These are phyloP conservation scores for Asterophora parasitica DNA, from an alignment of 768 basidiomycete genomes.

Conservation along the genomic window DNA sequence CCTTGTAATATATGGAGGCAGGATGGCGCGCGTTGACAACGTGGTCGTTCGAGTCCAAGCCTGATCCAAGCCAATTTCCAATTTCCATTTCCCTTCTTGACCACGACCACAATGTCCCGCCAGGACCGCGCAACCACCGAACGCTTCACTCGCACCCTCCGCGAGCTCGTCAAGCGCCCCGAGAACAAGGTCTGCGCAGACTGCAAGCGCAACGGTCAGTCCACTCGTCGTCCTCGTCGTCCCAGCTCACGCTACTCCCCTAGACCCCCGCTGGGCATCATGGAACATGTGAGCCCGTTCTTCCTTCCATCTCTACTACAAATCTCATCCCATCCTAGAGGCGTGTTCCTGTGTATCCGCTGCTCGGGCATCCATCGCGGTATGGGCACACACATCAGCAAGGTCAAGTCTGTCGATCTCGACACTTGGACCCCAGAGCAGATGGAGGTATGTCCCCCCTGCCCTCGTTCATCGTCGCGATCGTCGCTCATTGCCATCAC, in stretches of 20 bases:
- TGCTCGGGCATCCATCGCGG: conserved; percentile 97
- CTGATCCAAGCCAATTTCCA: background rate
- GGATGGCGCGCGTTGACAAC: background rate
- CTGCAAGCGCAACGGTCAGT: conserved; percentile 91
- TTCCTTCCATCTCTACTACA: background rate
- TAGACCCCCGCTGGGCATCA: conserved; percentile 97
- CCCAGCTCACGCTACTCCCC: conserved; percentile 3
- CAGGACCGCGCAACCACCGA: conserved; percentile 89
- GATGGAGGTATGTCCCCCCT: conserved; percentile 74
- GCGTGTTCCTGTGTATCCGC: conserved; percentile 92
- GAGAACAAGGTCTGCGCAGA: conserved; percentile 96
- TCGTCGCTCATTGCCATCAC: background rate
- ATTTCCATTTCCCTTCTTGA: too few relatives aligned
- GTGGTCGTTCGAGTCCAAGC: background rate
- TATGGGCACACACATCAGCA: conserved; percentile 98
- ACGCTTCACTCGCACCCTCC: conserved; percentile 66
- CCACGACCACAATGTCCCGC: conserved; percentile 32
- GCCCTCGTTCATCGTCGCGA: background rate
- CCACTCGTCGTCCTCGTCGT: conserved; percentile 3
- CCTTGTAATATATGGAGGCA: too few relatives aligned
- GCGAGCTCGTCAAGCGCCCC: conserved; percentile 82
- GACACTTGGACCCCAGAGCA: conserved; percentile 98
- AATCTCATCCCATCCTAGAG: conserved; percentile 39
- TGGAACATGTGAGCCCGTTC: conserved; percentile 76
- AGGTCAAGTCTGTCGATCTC: conserved; percentile 95